Percentiles rank a stretch among this genome's conserved stretches.
phyloP scores from a whole-genome alignment of 2,329 filamentous ascomycete species.

The Bertia moriformis region DNA sequence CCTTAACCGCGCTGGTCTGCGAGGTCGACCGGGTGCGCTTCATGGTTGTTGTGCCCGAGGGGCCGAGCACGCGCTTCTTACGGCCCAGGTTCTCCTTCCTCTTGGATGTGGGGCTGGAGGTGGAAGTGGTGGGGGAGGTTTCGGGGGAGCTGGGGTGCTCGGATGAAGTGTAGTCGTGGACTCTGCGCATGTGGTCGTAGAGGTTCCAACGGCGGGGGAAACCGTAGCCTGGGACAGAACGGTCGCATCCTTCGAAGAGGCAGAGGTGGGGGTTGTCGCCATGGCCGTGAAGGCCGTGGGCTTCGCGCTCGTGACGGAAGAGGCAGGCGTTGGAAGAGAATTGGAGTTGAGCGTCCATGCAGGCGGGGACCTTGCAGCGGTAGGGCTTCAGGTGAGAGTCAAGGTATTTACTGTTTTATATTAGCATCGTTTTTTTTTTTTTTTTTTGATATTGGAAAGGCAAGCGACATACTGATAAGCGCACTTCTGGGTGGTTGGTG shows the following conservation, averaged over 20 bases:
- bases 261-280: constrained; percentile 49
- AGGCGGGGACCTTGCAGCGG: constrained; percentile 43
- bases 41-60: constrained; percentile 20
- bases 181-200: constrained; percentile 54
- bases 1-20: constrained; percentile 16
- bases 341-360: constrained; percentile 32
- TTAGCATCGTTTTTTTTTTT: too few relatives aligned
- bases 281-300: constrained; percentile 52
- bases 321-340: constrained; percentile 58
- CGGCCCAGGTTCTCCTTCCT: constrained; percentile 20
- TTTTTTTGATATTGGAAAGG: too few relatives aligned
- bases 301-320: constrained; percentile 51
- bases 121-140: constrained; percentile 13
- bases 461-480: constrained; percentile 44
- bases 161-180: constrained; percentile 26
- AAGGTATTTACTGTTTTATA: constrained; percentile 40
- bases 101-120: constrained; percentile 13
- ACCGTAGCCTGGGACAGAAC: constrained; percentile 41
- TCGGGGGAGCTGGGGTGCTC: constrained; percentile 24
- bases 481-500: constrained; percentile 51
- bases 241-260: constrained; percentile 44
- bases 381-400: constrained; percentile 56
- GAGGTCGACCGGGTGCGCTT: constrained; percentile 23
- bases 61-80: constrained; percentile 20
- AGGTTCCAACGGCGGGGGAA: constrained; percentile 54